phyloP scores from a whole-genome alignment of 202 grass and related monocot genomes.

The Hordeum pubiflorum region DNA sequence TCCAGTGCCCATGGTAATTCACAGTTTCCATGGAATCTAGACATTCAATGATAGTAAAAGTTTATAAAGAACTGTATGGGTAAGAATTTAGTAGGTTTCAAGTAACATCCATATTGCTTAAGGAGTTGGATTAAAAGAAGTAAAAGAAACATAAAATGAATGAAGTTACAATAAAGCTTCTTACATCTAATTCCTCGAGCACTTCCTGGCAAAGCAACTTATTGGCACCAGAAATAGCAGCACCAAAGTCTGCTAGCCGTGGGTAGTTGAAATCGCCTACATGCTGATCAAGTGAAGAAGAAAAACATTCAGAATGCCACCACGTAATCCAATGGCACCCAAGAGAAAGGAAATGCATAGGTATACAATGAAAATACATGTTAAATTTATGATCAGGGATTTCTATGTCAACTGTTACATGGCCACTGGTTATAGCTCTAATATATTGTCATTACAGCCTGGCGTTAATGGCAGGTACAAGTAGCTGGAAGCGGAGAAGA shows the following conservation, averaged over 20 bases:
- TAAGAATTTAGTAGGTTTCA: background rate
- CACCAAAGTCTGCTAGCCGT: constrained; percentile 87
- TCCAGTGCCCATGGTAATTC: background rate
- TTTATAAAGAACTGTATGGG: background rate
- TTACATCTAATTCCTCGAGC: constrained; percentile 97
- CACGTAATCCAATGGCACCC: background rate
- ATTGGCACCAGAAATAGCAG: constrained; percentile 94
- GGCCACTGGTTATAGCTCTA: background rate
- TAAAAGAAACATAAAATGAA: background rate
- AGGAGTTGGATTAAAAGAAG: background rate
- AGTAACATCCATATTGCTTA: background rate
- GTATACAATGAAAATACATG: background rate
- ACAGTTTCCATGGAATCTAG: background rate
- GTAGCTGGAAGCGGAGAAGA: background rate
- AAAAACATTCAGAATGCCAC: constrained; percentile 18
- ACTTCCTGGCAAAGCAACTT: constrained; percentile 90
- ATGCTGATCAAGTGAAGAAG: constrained; percentile 53
- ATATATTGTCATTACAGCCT: background rate
- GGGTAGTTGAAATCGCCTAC: constrained; percentile 83
- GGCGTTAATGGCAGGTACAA: background rate
- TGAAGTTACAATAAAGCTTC: constrained; percentile 29
- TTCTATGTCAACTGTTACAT: constrained; percentile 10
- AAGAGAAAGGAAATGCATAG: background rate
- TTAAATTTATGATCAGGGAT: background rate
- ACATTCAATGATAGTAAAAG: background rate